Base-by-base conservation (phyloP, 495 filamentous ascomycete species). In the Bacidia rubella region DNA sequence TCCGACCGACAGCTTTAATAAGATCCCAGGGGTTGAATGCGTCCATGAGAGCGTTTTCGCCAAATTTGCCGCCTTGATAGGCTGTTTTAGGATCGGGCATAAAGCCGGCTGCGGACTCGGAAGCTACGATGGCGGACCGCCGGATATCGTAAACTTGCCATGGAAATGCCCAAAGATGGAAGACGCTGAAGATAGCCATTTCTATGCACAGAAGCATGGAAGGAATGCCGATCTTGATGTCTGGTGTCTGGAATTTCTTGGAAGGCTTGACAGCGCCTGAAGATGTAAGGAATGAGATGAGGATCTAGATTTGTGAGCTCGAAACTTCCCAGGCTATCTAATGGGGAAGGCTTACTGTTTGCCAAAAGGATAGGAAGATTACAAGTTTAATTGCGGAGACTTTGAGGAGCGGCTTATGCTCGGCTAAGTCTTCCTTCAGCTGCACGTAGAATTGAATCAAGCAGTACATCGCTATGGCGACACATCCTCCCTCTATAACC, bases 321-420 rank as follows among this genome's bases (percentile, higher is more conserved):
- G 23, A 23, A 40, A 25, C 1, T 27, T 32, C 35, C n/a, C 4
- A 50, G 23, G 20, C 41, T 1, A 45, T 20, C n/a, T 39, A n/a
- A 39, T 39, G n/a, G n/a, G 5, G 21, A 52, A 52, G 27, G 53
- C 70, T 62, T 63, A 77, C 74, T 40, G 76, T 78, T 62, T 95
- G 90, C 89, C 89, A 95, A 67, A 95, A 95, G 3, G 85, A 92
- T 51, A 95, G 74, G 73, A 95, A 95, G 64, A 95, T 92, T 57
- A 95, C 90, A 35, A 95, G 76, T 61, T 95, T 95, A 63, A 95
- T 94, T 53, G 87, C 85, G 2, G 87, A 56, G 9, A 95, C 77
- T 62, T 95, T 95, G 50, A 94, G 66, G 54, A 93, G 86, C 1
- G 88, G 86, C 17, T 67, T 69, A 56, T 94, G 75, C 26, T 80